Conservation (phyloP, 2,329 filamentous ascomycete genomes). For the Cadophora sp. region DNA sequence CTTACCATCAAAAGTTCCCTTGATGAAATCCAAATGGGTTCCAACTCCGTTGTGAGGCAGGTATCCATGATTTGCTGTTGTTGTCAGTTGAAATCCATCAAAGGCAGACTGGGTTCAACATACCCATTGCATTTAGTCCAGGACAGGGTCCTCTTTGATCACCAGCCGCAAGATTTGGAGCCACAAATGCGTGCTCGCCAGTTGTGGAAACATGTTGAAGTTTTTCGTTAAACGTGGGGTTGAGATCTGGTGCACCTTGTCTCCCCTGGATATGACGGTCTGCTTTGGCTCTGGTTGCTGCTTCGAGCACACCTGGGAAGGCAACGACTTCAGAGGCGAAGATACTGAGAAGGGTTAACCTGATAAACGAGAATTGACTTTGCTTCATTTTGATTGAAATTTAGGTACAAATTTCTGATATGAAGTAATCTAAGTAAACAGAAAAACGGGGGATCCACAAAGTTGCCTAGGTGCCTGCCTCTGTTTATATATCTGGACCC, state of each 20-base stretch:
- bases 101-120: neutral
- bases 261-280: slow-evolving; percentile 11
- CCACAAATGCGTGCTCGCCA: slow-evolving; percentile 46
- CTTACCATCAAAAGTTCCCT: slow-evolving; percentile 42
- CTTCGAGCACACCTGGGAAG: slow-evolving; percentile 30
- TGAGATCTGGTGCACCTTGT: slow-evolving; percentile 11
- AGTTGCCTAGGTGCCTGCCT: neutral
- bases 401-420: neutral
- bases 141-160: slow-evolving; percentile 42
- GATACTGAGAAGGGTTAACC: slow-evolving; percentile 20
- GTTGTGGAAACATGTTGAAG: slow-evolving; percentile 32
- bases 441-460: neutral
- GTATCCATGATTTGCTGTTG: slow-evolving; percentile 48
- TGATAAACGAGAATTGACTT: slow-evolving; percentile 1
- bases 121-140: slow-evolving; percentile 47
- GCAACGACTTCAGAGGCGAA: slow-evolving; percentile 28
- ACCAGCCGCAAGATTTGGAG: slow-evolving; percentile 44
- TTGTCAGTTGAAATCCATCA: neutral
- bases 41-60: slow-evolving; percentile 43
- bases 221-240: slow-evolving; percentile 19
- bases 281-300: slow-evolving; percentile 28
- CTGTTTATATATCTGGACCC: slow-evolving; percentile 8
- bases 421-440: neutral
- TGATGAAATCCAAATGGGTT: slow-evolving; percentile 42
- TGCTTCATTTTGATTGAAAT: slow-evolving; percentile 28